Percentiles rank a stretch among this genome's conserved stretches.
Evolutionary conservation across 495 filamentous ascomycete species (phyloP).

Genomic region (Venustampulla echinocandica): DNA sequence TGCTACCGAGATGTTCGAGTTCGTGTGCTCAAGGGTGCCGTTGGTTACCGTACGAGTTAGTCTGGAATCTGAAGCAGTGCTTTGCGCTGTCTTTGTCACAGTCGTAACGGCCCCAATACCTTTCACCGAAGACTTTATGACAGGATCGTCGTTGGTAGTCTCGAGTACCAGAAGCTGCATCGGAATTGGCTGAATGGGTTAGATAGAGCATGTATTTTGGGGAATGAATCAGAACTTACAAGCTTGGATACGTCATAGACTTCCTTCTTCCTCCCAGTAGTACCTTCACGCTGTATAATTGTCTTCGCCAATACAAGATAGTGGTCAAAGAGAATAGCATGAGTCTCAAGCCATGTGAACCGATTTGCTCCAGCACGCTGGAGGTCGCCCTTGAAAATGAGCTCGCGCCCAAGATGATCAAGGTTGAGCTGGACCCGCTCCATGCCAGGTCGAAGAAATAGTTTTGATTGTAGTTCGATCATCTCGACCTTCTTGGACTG

Average conservation of each 20-base stretch:
- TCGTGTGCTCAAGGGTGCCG: slow-evolving; percentile 50
- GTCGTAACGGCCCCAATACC: slow-evolving; percentile 63
- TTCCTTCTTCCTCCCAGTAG: slow-evolving; percentile 62
- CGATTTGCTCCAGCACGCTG: slow-evolving; percentile 79
- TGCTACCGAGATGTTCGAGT: slow-evolving; percentile 41
- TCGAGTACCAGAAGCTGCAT: slow-evolving; percentile 94
- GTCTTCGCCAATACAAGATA: slow-evolving; percentile 90
- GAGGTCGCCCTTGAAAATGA: slow-evolving; percentile 84
- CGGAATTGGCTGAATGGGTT: slow-evolving; percentile 62
- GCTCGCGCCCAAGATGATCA: slow-evolving; percentile 80
- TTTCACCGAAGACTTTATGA: slow-evolving; percentile 69
- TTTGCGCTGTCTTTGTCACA: slow-evolving; percentile 39
- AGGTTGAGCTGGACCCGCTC: slow-evolving; percentile 81
- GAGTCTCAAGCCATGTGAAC: slow-evolving; percentile 85
- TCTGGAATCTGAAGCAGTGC: slow-evolving; percentile 35
- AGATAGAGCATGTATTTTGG: slow-evolving; percentile 3
- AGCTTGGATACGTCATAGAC: slow-evolving; percentile 92
- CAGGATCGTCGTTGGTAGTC: slow-evolving; percentile 81
- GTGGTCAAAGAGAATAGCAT: slow-evolving; percentile 91
- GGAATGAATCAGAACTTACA: slow-evolving; percentile 35
- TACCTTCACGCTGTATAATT: slow-evolving; percentile 54
- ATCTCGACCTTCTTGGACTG: slow-evolving; percentile 87
- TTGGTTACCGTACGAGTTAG: slow-evolving; percentile 18
- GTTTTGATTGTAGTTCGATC: slow-evolving; percentile 70
- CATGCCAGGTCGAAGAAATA: slow-evolving; percentile 81